Base-by-base conservation (phyloP, 176 grass and related monocot species). In the Luzula sylvatica region DNA sequence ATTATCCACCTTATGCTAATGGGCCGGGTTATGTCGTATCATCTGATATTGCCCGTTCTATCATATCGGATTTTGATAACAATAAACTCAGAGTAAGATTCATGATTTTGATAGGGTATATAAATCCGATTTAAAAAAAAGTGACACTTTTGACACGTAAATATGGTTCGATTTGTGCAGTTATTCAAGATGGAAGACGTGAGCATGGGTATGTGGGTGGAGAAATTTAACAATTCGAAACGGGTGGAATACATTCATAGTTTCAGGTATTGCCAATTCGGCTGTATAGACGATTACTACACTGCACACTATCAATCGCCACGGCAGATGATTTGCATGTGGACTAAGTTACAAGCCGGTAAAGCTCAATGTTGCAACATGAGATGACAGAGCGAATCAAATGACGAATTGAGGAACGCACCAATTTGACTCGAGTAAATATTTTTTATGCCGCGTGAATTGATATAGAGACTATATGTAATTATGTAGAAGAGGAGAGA, bases 121-220 rank as follows among this genome's bases (percentile, higher is more conserved):
- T 23, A 15, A 12, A 17, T 21, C 27, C 7, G 45, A 24, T 45
- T 0, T 25, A 11, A 23, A 11, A 5, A 42, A 40, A 52, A 42
- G 5, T 54, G 14, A 22, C 15, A n/a, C n/a, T 39, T 27, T 20
- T 38, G n/a, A 50, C 16, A 50, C 46, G 12, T 11, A 30, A 58
- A 51, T 18, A 53, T 42, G 38, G 26, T 62, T 8, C 17, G 41
- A 48, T 54, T 5, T 54, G 18, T 78, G 75, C 88, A 94, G 88
- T 67, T 94, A 53, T 87, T 94, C 52, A 94, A 94, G 70, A 94
- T 94, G 83, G 88, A 94, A 78, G 88, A 94, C 11, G 88, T 94
- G 45, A 94, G 88, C 75, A 78, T 94, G 83, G 88, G 88, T 50
- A 72, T 87, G 88, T 94, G 88, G 88, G 79, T 94, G 35, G 66